Evolutionary conservation across 1,284 basidiomycete species (phyloP).

Genomic region (Earliella scabrosa): DNA sequence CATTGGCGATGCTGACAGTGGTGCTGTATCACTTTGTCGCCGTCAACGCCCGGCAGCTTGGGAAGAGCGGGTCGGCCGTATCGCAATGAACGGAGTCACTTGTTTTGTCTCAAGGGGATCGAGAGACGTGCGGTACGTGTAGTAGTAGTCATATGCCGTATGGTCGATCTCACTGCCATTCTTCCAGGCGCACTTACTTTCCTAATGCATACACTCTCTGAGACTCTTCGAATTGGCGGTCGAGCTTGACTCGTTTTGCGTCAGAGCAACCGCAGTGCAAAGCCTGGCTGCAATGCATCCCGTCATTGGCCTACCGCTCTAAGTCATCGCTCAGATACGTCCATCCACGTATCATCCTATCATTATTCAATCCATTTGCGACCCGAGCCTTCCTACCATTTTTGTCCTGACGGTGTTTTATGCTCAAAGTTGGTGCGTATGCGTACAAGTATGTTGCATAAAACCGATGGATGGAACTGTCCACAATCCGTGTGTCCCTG

Average conservation of each 20-base stretch:
- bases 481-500: no score
- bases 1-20: constrained; percentile 82
- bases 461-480: no score
- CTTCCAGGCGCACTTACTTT: background rate
- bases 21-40: constrained; percentile 88
- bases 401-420: background rate
- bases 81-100: constrained; percentile 3
- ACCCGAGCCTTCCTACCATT: no score
- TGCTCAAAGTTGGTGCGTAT: no score
- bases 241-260: no score
- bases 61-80: constrained; percentile 11
- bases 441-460: no score
- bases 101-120: background rate
- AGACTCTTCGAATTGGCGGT: no score
- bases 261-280: background rate
- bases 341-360: constrained; percentile 7
- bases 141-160: background rate
- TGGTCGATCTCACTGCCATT: background rate
- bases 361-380: background rate
- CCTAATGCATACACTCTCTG: no score
- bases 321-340: no score
- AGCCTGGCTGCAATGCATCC: background rate
- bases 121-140: background rate
- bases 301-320: background rate
- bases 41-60: constrained; percentile 70